Evolutionary conservation across 2,329 filamentous ascomycete species (phyloP).

Genomic region (Clarireedia hainanense): DNA sequence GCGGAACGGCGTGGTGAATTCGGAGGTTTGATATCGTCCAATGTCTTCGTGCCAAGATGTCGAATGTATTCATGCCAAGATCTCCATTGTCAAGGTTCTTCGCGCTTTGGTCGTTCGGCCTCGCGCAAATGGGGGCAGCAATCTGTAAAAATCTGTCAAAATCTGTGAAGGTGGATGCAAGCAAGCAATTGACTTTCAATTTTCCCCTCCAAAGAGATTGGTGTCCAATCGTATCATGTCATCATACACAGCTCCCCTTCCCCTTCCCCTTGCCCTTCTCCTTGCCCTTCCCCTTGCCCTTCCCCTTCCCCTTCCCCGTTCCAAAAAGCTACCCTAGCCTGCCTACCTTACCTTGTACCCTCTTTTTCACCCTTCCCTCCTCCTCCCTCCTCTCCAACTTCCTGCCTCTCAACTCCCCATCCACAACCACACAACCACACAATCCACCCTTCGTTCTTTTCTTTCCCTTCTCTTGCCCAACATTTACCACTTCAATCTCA

Average conservation of each 20-base stretch:
- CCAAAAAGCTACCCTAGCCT: no score
- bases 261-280: not conserved
- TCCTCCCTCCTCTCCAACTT: not conserved
- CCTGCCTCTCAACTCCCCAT: not conserved
- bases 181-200: not conserved
- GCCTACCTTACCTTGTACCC: not conserved
- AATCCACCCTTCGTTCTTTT: not conserved
- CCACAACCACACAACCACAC: not conserved
- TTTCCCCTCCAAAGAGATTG: not conserved
- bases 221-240: not conserved
- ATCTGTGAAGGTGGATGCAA: no score
- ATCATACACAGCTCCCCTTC: not conserved
- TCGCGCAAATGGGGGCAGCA: no score
- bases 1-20: no score
- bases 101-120: no score
- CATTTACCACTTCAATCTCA: not conserved
- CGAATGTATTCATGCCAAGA: no score
- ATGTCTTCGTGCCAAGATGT: no score
- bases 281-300: not conserved
- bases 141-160: no score
- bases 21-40: no score
- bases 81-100: no score
- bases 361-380: not conserved
- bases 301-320: not conserved
- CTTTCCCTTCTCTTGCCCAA: not conserved